Conservation (phyloP, 108 stramenopile genomes). For the Parmales sp. region DNA sequence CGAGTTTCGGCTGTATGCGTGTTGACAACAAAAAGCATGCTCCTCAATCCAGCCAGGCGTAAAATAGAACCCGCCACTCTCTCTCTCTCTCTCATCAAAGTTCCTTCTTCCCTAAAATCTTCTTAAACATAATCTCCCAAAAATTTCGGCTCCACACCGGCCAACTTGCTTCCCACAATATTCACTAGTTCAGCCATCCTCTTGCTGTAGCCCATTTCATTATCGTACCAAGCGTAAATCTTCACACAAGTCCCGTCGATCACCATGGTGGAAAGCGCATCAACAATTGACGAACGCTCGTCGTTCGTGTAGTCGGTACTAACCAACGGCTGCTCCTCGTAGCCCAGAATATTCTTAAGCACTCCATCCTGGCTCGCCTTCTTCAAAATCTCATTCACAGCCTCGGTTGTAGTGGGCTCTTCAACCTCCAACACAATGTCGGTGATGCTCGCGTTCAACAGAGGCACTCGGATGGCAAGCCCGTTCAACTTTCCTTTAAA, state of each 20-base stretch:
- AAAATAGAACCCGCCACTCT: too few relatives aligned
- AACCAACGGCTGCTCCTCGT: conserved; percentile 69
- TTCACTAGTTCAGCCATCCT: conserved; percentile 76
- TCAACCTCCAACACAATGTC: conserved; percentile 80
- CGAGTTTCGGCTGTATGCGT: too few relatives aligned
- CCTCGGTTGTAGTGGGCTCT: conserved; percentile 51
- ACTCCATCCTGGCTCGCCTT: conserved; percentile 64
- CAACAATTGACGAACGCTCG: conserved; percentile 67
- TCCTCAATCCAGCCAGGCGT: too few relatives aligned
- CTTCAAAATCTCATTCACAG: conserved; percentile 76
- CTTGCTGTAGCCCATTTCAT: conserved; percentile 83
- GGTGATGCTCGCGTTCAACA: conserved; percentile 75
- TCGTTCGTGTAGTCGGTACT: conserved; percentile 85
- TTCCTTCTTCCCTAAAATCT: too few relatives aligned
- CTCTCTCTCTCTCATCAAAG: too few relatives aligned
- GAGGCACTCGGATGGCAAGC: conserved; percentile 80
- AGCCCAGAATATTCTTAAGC: conserved; percentile 78
- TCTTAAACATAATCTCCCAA: too few relatives aligned
- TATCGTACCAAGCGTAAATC: conserved; percentile 90
- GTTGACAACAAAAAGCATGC: too few relatives aligned
- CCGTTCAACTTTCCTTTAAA: conserved; percentile 91
- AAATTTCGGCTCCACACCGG: too few relatives aligned
- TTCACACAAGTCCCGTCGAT: conserved; percentile 82
- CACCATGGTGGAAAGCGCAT: conserved; percentile 83
- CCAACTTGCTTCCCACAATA: conserved; percentile 23